Conservation (phyloP, 1,284 basidiomycete species). For the Microstroma glucosiphilum region DNA sequence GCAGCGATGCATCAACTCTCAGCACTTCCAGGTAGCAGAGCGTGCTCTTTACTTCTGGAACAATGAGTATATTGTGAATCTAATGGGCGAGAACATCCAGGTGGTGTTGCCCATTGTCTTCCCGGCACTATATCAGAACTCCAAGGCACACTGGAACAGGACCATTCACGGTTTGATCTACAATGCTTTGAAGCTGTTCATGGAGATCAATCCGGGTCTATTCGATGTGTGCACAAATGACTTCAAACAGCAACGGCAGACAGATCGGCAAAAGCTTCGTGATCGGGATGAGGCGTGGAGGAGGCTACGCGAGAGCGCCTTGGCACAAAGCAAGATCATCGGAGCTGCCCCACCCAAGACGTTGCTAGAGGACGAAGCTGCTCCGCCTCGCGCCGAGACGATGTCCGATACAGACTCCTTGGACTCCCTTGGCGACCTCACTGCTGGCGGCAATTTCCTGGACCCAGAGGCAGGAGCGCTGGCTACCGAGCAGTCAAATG, state of each 20-base stretch:
- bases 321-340: conserved; percentile 37
- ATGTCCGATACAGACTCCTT: conserved; percentile 31
- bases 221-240: conserved; percentile 92
- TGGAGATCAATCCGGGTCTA: conserved; percentile 95
- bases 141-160: conserved; percentile 95
- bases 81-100: conserved; percentile 93
- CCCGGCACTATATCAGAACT: conserved; percentile 93
- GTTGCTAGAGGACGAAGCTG: conserved; percentile 32
- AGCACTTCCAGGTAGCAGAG: conserved; percentile 80
- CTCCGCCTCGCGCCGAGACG: conserved; percentile 26
- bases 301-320: conserved; percentile 35
- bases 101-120: conserved; percentile 92
- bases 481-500: conserved; percentile 25
- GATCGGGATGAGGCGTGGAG: conserved; percentile 46
- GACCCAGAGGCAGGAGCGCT: conserved; percentile 13
- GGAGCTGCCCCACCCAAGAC: conserved; percentile 33
- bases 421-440: conserved; percentile 20
- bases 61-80: conserved; percentile 98
- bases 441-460: conserved; percentile 19
- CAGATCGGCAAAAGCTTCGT: conserved; percentile 38
- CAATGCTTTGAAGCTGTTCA: conserved; percentile 95
- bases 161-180: conserved; percentile 99
- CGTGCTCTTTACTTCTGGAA: conserved; percentile 55
- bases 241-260: conserved; percentile 72
- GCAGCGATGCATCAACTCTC: conserved; percentile 93